Evolutionary conservation across 2,329 filamentous ascomycete species (phyloP), one percentile per base, ranked within the genome.

Genomic region (Botryotinia globosa): DNA sequence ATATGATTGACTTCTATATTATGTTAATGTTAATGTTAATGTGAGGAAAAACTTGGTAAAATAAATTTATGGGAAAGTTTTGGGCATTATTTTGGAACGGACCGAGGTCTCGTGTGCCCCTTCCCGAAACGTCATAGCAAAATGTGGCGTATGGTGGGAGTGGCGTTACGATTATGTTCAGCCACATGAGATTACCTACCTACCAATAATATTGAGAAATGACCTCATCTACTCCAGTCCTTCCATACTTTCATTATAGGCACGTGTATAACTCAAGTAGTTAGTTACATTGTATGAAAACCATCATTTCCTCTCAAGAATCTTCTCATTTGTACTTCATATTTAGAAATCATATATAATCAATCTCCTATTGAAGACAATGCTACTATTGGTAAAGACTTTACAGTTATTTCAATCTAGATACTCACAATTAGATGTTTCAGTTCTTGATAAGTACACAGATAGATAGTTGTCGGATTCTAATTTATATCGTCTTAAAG

Each of bases 61-160:
- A 65, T 37, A 65, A 48, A 48, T 34, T 65, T 37, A 44, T 44
- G 32, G 32, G 63, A 66, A 66, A 66, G 63, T 51, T 66, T 51
- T 66, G 39, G 39, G 39, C 61, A 32, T 66, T n/a, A 20, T 16
- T 62, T 56, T 45, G 32, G 20, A 69, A 69, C 45, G 16, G 25
- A 12, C 64, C 45, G 44, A 69, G 67, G 67, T 69, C 56, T 69
- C 54, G 56, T 62, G 42, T 61, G 29, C 22, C 56, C 54, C 39
- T 69, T 56, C 54, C 39, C 34, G 42, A 63, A 69, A 69, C 45
- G 64, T 67, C 64, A 67, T 34, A 69, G 67, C 54, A 37, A 44
- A 48, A 39, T 22, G 54, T 59, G 67, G 56, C 67, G 67, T n/a
- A 14, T 20, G 1, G 8, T 12, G 25, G 16, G 14, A 18, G 59